Evolutionary conservation across 1,284 basidiomycete genomes (phyloP).

Genomic region (Trichosporon asahii): DNA sequence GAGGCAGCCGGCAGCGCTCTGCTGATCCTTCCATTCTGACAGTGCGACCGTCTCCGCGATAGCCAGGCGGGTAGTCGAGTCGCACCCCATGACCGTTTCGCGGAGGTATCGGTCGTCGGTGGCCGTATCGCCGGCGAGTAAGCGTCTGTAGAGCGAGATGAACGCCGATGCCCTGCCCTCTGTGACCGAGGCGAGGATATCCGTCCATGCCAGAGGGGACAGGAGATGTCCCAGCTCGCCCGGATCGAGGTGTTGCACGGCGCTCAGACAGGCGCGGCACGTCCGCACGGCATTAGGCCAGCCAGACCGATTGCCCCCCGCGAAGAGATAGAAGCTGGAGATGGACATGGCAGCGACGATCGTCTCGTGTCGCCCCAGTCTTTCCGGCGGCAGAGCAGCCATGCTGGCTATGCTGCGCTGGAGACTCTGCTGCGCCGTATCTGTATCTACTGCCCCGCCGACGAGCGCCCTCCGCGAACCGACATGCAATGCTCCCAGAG

Average conservation of each 20-base stretch:
- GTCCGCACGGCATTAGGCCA: slow-evolving; percentile 26
- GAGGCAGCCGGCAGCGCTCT: slow-evolving; percentile 47
- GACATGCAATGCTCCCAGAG: slow-evolving; percentile 33
- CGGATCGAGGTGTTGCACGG: slow-evolving; percentile 12
- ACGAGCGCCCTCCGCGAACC: slow-evolving; percentile 17
- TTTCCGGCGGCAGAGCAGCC: slow-evolving; percentile 21
- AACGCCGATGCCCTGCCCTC: slow-evolving; percentile 61
- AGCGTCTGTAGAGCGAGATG: slow-evolving; percentile 56
- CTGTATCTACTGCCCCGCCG: background rate
- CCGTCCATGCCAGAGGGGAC: slow-evolving; percentile 78
- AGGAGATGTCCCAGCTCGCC: slow-evolving; percentile 52
- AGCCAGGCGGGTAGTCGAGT: slow-evolving; percentile 65
- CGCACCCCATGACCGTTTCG: slow-evolving; percentile 79
- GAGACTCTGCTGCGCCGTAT: slow-evolving; percentile 20
- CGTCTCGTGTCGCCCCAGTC: slow-evolving; percentile 27
- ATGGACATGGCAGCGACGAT: slow-evolving; percentile 30
- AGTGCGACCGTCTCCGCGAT: slow-evolving; percentile 68
- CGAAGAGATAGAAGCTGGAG: slow-evolving; percentile 33
- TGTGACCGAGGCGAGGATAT: slow-evolving; percentile 71
- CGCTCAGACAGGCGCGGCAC: slow-evolving; percentile 24
- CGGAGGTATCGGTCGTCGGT: slow-evolving; percentile 56
- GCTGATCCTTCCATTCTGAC: slow-evolving; percentile 61
- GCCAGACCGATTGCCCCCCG: slow-evolving; percentile 27
- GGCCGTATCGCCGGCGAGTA: slow-evolving; percentile 55
- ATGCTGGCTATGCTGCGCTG: slow-evolving; percentile 22